A percentile compares a stretch with the other conserved stretches of the same genome.
Evolutionary conservation across 2,329 filamentous ascomycete genomes (phyloP).

Genomic region (Colletotrichum navitas): DNA sequence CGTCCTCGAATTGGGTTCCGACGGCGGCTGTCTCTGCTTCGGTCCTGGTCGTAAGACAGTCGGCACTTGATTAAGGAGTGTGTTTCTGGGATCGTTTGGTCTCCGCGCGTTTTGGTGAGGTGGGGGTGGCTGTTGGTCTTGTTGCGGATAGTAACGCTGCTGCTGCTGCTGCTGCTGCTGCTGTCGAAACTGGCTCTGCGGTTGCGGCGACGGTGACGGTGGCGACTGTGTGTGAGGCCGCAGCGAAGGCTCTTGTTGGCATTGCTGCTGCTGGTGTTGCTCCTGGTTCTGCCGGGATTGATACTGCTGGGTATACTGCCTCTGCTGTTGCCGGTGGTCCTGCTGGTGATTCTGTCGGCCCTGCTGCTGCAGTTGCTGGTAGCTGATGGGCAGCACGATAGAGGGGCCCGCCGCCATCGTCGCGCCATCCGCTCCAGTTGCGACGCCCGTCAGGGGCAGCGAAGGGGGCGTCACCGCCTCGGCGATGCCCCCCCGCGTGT

Average conservation of each 20-base stretch:
- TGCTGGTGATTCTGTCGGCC: neutral
- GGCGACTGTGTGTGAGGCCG: neutral
- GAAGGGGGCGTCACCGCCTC: neutral
- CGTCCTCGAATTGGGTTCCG: neutral
- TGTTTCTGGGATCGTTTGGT: neutral
- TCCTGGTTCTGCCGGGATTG: neutral
- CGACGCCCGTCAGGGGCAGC: neutral
- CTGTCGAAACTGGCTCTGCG: neutral
- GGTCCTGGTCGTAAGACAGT: neutral
- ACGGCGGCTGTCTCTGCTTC: neutral
- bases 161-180: neutral
- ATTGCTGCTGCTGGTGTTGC: neutral
- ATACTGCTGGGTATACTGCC: neutral
- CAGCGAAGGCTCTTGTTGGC: neutral
- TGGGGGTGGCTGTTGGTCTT: neutral
- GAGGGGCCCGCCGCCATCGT: neutral
- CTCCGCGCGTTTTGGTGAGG: neutral
- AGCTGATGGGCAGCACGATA: neutral
- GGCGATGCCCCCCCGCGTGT: neutral
- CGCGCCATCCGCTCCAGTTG: neutral
- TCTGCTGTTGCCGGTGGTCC: neutral
- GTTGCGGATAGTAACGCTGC: neutral
- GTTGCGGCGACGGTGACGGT: neutral
- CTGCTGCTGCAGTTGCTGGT: slow-evolving; percentile 11
- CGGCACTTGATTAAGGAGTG: neutral